Conservation (phyloP, 2,329 filamentous ascomycete species). For the Cercospora sp. region DNA sequence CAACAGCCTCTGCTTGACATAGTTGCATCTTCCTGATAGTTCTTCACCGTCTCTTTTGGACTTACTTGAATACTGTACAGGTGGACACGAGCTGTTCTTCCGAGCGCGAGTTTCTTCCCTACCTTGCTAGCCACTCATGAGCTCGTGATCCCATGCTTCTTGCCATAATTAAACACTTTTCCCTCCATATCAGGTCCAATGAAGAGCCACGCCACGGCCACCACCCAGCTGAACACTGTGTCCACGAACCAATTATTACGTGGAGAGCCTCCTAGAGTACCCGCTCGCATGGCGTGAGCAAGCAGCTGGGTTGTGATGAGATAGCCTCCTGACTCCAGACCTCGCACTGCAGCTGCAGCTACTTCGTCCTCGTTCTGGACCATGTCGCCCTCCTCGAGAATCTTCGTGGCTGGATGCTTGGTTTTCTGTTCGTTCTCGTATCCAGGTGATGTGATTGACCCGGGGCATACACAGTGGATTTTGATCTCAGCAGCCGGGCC, state of each 20-base stretch:
- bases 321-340: conserved; percentile 78
- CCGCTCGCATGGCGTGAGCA: conserved; percentile 69
- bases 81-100: too few species aligned
- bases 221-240: conserved; percentile 56
- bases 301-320: conserved; percentile 74
- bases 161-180: conserved; percentile 59
- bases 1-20: too few species aligned
- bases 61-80: too few species aligned
- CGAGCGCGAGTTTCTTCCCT: too few species aligned
- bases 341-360: conserved; percentile 66
- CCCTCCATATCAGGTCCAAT: conserved; percentile 58
- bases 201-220: conserved; percentile 56
- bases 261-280: conserved; percentile 53
- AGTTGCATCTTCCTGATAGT: too few species aligned
- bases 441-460: conserved; percentile 76
- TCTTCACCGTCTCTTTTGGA: too few species aligned
- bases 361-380: conserved; percentile 76
- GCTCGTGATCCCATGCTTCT: conserved; percentile 49
- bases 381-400: conserved; percentile 80
- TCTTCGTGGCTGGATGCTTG: conserved; percentile 77
- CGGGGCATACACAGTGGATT: conserved; percentile 80
- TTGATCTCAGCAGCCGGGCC: conserved; percentile 66
- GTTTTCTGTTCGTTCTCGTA: conserved; percentile 71
- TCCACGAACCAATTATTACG: conserved; percentile 56
- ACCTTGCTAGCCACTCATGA: too few species aligned